phyloP scores from a whole-genome alignment of 495 filamentous ascomycete species.

The Aspergillus heteromorphus region DNA sequence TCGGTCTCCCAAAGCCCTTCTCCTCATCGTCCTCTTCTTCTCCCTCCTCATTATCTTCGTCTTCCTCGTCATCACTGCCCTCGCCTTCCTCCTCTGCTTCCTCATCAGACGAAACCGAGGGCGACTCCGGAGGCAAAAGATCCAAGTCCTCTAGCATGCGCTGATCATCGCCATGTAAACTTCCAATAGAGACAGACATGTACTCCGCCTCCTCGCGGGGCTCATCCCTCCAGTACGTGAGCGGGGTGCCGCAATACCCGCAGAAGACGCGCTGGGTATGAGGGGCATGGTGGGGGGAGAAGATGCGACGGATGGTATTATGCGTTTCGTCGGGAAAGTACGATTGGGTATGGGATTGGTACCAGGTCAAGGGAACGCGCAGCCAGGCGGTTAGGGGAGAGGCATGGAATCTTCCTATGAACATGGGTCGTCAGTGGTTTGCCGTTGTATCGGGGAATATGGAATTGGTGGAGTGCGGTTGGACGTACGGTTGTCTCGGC shows the following conservation, averaged over 20 bases:
- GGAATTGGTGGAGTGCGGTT: neutral
- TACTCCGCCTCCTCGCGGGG: conserved; percentile 63
- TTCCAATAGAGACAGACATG: conserved; percentile 70
- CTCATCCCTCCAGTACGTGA: conserved; percentile 74
- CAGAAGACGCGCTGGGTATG: conserved; percentile 72
- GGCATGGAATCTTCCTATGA: conserved; percentile 59
- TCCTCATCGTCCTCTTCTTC: conserved; percentile 28
- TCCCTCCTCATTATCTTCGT: neutral
- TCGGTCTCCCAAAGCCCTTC: conserved; percentile 17
- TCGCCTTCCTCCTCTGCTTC: conserved; percentile 3
- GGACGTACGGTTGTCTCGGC: conserved; percentile 57
- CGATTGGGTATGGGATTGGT: conserved; percentile 62
- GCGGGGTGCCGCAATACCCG: conserved; percentile 79
- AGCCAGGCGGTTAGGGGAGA: conserved; percentile 73
- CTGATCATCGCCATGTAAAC: conserved; percentile 60
- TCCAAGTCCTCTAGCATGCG: conserved; percentile 62
- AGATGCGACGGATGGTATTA: conserved; percentile 62
- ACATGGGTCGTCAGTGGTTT: conserved; percentile 4
- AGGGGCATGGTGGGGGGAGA: conserved; percentile 54
- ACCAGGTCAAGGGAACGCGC: conserved; percentile 72
- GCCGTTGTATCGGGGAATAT: neutral
- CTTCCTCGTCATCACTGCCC: neutral
- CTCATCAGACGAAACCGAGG: conserved; percentile 6
- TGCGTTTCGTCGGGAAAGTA: conserved; percentile 76
- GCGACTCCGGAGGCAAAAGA: conserved; percentile 41